These are phyloP conservation scores for Shiraia bambusicola DNA, from an alignment of 2,329 filamentous ascomycete species.

Conservation along the genomic window DNA sequence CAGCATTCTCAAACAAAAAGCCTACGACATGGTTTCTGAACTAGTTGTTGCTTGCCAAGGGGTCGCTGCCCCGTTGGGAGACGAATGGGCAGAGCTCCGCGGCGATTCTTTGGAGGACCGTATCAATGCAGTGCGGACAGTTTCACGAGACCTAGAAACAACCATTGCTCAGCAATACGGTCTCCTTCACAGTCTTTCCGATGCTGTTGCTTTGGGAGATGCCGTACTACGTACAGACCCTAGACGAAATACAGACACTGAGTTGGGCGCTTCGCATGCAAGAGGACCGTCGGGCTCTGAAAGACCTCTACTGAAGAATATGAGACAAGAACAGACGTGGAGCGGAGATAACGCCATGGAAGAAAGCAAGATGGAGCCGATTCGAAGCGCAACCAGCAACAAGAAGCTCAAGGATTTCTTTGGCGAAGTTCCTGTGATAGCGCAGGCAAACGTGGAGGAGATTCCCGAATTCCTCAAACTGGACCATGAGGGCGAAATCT, in stretches of 20 bases:
- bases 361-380: slow-evolving; percentile 38
- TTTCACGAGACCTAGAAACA: slow-evolving; percentile 78
- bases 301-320: slow-evolving; percentile 54
- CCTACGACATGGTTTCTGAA: slow-evolving; percentile 92
- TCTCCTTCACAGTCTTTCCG: slow-evolving; percentile 81
- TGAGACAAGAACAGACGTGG: slow-evolving; percentile 65
- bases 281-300: slow-evolving; percentile 36
- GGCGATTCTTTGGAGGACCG: slow-evolving; percentile 87
- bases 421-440: slow-evolving; percentile 53
- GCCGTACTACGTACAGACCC: slow-evolving; percentile 29
- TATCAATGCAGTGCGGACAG: slow-evolving; percentile 74
- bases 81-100: slow-evolving; percentile 94
- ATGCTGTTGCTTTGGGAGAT: slow-evolving; percentile 63
- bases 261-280: slow-evolving; percentile 32
- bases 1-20: slow-evolving; percentile 83
- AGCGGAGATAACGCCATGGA: slow-evolving; percentile 54
- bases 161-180: slow-evolving; percentile 86
- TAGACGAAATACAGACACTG: slow-evolving; percentile 49
- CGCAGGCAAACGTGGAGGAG: slow-evolving; percentile 64
- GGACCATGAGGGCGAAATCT: slow-evolving; percentile 85
- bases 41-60: slow-evolving; percentile 84
- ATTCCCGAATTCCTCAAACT: slow-evolving; percentile 80
- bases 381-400: slow-evolving; percentile 44
- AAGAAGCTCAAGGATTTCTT: slow-evolving; percentile 56
- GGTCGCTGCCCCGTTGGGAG: slow-evolving; percentile 85